These are phyloP conservation scores for Arthrobotrys sinensis DNA, from an alignment of 2,329 filamentous ascomycete species.

Conservation along the genomic window DNA sequence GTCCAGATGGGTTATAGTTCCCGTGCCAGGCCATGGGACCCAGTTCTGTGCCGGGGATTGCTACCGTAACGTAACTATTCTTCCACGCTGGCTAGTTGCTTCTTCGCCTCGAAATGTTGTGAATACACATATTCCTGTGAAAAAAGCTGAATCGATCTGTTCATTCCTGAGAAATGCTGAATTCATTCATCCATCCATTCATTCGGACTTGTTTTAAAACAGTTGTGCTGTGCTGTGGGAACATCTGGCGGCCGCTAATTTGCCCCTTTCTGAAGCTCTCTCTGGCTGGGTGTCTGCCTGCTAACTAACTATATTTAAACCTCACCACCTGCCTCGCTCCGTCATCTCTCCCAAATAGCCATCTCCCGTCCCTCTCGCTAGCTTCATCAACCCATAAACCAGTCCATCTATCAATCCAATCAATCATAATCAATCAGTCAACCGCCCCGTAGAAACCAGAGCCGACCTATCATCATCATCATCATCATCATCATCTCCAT, in stretches of 20 bases:
- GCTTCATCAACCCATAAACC: constrained; percentile 1
- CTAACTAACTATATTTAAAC: constrained; percentile 13
- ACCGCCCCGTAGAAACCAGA: not conserved
- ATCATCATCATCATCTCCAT: constrained; percentile 7
- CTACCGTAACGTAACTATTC: no score
- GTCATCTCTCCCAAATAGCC: not conserved
- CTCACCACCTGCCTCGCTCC: not conserved
- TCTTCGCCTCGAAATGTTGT: not conserved
- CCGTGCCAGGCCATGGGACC: not conserved
- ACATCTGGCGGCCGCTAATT: constrained; percentile 21
- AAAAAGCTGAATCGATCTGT: not conserved
- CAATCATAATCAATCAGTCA: not conserved
- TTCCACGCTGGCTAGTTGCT: constrained; percentile 9
- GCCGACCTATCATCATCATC: not conserved
- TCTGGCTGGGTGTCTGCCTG: not conserved
- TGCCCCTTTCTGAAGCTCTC: constrained; percentile 12
- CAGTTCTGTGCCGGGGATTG: no score
- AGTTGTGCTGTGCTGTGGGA: not conserved
- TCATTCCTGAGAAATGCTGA: not conserved
- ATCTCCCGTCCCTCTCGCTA: not conserved
- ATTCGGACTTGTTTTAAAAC: not conserved
- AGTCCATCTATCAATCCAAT: not conserved
- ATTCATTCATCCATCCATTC: constrained; percentile 1
- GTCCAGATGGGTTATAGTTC: constrained; percentile 17
- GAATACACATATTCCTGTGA: no score